phyloP scores from a whole-genome alignment of 768 basidiomycete species.

The Phylloporus rhodoxanthus region DNA sequence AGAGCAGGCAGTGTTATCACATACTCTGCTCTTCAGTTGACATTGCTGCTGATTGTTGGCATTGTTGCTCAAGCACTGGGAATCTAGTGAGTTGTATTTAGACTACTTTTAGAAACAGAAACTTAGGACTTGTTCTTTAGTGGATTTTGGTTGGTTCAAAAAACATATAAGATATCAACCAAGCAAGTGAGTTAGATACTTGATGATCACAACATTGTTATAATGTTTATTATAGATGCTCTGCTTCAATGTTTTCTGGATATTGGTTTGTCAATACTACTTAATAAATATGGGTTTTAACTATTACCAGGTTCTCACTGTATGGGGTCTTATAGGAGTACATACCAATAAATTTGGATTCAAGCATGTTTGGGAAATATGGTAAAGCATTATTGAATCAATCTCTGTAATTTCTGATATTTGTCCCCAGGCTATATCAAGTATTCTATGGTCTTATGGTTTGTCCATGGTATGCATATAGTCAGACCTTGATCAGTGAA shows the following conservation, averaged over 20 bases:
- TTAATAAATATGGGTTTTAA: not conserved
- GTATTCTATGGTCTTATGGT: slow-evolving; percentile 68
- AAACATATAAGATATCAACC: slow-evolving; percentile 54
- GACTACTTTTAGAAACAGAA: not conserved
- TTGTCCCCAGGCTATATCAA: slow-evolving; percentile 51
- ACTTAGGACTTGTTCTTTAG: slow-evolving; percentile 26
- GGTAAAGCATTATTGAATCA: slow-evolving; percentile 32
- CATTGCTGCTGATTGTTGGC: slow-evolving; percentile 60
- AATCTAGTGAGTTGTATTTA: slow-evolving; percentile 49
- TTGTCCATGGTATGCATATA: slow-evolving; percentile 78
- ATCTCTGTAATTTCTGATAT: not conserved
- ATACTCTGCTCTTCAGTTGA: slow-evolving; percentile 69
- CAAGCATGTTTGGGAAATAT: slow-evolving; percentile 80
- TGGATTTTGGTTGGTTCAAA: slow-evolving; percentile 65
- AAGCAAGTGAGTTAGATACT: slow-evolving; percentile 37
- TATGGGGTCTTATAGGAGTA: slow-evolving; percentile 77
- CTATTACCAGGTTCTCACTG: slow-evolving; percentile 45
- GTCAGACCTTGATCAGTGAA: slow-evolving; percentile 79
- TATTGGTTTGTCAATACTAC: slow-evolving; percentile 41
- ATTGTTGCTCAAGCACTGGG: slow-evolving; percentile 60
- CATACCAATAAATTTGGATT: slow-evolving; percentile 71
- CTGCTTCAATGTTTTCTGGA: slow-evolving; percentile 66
- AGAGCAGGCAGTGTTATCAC: slow-evolving; percentile 47
- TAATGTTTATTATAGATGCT: slow-evolving; percentile 48
- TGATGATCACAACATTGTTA: not conserved